phyloP scores from a whole-genome alignment of 1,139 yeast species.

The Saccharomycopsis crataegensis region DNA sequence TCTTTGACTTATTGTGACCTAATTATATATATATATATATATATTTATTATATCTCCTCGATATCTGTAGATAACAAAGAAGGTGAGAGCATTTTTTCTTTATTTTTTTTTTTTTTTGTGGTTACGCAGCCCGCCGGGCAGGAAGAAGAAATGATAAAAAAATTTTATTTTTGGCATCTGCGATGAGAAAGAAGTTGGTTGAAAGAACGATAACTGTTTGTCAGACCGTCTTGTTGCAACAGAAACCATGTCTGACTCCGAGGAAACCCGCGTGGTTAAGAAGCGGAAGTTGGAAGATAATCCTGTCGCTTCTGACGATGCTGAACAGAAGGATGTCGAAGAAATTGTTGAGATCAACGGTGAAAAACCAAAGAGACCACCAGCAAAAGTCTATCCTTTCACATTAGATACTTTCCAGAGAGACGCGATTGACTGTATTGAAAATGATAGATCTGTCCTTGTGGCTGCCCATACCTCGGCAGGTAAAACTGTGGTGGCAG shows the following conservation, averaged over 20 bases:
- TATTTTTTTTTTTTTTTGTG: background rate
- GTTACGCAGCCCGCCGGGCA: background rate
- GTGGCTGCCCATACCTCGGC: slow-evolving; percentile 99
- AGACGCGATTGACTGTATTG: slow-evolving; percentile 90
- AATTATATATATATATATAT: too few species aligned
- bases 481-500: slow-evolving; percentile 98
- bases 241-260: background rate
- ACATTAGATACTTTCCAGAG: slow-evolving; percentile 93
- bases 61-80: background rate
- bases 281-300: background rate
- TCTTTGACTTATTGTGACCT: too few species aligned
- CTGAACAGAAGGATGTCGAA: background rate
- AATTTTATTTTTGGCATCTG: background rate
- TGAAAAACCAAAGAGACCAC: slow-evolving; percentile 9
- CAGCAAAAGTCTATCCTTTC: slow-evolving; percentile 85
- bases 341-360: background rate
- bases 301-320: background rate
- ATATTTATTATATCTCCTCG: too few species aligned
- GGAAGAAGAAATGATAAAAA: background rate
- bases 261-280: background rate
- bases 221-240: background rate
- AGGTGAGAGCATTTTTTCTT: background rate
- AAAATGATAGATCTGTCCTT: slow-evolving; percentile 88
- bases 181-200: background rate
- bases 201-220: background rate